Conservation (phyloP, 164 flowering plant species). For the Nelumbo lutea region DNA sequence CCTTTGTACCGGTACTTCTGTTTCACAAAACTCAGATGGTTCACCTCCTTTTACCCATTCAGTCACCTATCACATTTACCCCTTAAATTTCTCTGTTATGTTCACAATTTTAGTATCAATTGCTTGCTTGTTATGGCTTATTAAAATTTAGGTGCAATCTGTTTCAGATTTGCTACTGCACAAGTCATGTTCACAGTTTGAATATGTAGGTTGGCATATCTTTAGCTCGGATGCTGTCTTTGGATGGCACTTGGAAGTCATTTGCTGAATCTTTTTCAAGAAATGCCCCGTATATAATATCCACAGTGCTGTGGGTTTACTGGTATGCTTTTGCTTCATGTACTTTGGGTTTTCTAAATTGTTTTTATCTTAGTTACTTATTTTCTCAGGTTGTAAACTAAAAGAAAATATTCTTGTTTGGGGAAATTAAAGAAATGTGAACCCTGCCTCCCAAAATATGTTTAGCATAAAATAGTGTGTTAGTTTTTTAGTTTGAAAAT, state of each 20-base stretch:
- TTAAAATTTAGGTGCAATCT: background rate
- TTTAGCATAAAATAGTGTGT: too few relatives aligned
- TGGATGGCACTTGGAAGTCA: conserved; percentile 81
- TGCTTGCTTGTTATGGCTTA: background rate
- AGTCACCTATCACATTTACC: background rate
- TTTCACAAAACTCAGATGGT: conserved; percentile 32
- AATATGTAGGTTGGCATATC: conserved; percentile 68
- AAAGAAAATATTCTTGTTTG: too few relatives aligned
- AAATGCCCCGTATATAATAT: conserved; percentile 58
- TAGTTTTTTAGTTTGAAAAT: too few relatives aligned
- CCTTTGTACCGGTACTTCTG: conserved; percentile 56
- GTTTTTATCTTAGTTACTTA: background rate
- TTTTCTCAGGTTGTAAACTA: background rate
- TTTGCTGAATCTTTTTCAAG: conserved; percentile 63
- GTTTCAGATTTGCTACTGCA: background rate
- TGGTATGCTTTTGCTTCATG: conserved; percentile 42
- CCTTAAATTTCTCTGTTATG: background rate
- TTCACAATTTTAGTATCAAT: background rate
- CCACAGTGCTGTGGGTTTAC: conserved; percentile 86
- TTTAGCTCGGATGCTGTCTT: conserved; percentile 43
- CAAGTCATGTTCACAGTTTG: conserved; percentile 15
- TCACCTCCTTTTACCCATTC: background rate
- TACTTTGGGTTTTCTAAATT: background rate
- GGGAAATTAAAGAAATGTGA: too few relatives aligned
- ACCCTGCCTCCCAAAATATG: too few relatives aligned